A percentile compares a stretch with the other conserved stretches of the same genome.
These are phyloP conservation scores for Pleurotus giganteus DNA, from an alignment of 768 basidiomycete species.

Conservation along the genomic window DNA sequence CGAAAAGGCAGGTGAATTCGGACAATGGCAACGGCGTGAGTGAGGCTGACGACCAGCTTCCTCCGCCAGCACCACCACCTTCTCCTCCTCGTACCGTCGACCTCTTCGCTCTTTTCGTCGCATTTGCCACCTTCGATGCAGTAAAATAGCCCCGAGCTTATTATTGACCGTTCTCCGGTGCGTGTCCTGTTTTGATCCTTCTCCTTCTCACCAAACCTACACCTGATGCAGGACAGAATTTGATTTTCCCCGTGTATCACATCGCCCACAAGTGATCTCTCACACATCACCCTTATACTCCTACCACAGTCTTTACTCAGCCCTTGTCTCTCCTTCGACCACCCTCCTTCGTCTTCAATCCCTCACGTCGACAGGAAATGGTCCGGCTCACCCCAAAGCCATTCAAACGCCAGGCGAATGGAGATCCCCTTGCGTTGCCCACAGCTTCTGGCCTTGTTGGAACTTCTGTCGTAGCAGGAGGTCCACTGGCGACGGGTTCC, in stretches of 20 bases:
- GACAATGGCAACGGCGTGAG: background rate
- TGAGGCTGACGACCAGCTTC: background rate
- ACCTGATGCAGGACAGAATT: background rate
- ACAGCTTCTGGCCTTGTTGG: background rate
- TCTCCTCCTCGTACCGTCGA: slow-evolving; percentile 5
- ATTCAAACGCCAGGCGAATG: slow-evolving; percentile 1
- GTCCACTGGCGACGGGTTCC: background rate
- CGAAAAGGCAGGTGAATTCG: slow-evolving; percentile 4
- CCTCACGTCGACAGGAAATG: background rate
- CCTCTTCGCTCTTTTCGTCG: background rate
- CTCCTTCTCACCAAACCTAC: background rate
- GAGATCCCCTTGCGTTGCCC: background rate
- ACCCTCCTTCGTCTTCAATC: background rate
- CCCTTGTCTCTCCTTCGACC: slow-evolving; percentile 8
- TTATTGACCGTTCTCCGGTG: background rate
- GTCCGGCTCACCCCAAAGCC: slow-evolving; percentile 4
- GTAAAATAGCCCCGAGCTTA: too few species aligned
- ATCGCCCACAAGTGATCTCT: background rate
- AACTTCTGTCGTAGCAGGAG: background rate
- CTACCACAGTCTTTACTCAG: slow-evolving; percentile 3
- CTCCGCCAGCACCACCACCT: slow-evolving; percentile 1
- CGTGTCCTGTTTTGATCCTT: background rate
- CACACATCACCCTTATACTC: background rate
- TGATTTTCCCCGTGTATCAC: background rate
- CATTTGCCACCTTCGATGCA: background rate